Conservation (phyloP, 805 yeast genomes). For the Blastobotrys robertii region DNA sequence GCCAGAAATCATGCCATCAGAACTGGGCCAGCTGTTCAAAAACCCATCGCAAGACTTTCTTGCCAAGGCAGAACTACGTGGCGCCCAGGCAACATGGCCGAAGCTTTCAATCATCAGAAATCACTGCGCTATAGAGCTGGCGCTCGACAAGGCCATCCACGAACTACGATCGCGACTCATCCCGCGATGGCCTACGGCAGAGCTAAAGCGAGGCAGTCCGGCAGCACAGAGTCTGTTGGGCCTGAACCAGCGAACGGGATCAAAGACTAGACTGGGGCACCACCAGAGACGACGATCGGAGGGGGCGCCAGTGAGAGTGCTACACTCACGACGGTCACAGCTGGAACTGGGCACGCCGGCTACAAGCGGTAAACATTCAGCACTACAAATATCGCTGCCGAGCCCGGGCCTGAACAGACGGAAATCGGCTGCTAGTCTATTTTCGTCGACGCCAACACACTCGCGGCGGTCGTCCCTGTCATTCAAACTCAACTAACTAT, state of each 20-base stretch:
- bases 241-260: too few relatives aligned
- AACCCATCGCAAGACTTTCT: conserved; percentile 79
- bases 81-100: conserved; percentile 93
- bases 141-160: conserved; percentile 73
- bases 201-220: background rate
- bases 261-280: too few relatives aligned
- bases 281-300: too few relatives aligned
- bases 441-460: background rate
- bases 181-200: conserved; percentile 3
- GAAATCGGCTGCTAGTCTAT: background rate
- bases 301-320: too few relatives aligned
- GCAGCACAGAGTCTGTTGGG: too few relatives aligned
- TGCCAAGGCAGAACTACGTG: conserved; percentile 60
- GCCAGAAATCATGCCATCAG: conserved; percentile 56
- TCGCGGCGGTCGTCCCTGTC: background rate
- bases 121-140: conserved; percentile 84
- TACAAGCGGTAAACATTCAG: too few relatives aligned
- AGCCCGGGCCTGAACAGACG: too few relatives aligned
- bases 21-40: conserved; percentile 52
- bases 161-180: conserved; percentile 34
- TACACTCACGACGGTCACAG: too few relatives aligned
- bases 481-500: background rate
- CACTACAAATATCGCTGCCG: too few relatives aligned
- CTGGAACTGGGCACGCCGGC: too few relatives aligned
- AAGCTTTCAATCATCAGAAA: conserved; percentile 75